These are phyloP conservation scores for Microbotryum violaceum DNA, from an alignment of 1,284 basidiomycete species.

Conservation along the genomic window DNA sequence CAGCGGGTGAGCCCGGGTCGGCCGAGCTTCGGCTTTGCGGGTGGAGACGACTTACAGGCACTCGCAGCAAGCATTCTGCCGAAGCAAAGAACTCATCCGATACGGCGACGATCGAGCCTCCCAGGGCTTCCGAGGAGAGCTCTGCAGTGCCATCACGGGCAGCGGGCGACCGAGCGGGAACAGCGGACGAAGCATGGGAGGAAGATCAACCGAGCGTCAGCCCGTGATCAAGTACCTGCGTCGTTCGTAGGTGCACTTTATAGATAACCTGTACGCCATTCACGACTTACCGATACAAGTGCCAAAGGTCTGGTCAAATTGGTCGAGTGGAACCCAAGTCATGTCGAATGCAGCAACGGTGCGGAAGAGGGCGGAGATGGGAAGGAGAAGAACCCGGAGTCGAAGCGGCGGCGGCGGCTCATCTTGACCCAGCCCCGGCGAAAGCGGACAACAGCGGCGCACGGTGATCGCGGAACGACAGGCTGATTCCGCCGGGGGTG, in stretches of 20 bases:
- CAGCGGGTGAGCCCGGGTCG: neutral
- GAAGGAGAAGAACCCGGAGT: too few relatives aligned
- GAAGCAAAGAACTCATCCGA: conserved; percentile 97
- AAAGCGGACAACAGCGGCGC: too few relatives aligned
- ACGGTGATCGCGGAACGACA: too few relatives aligned
- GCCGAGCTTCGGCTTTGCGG: neutral
- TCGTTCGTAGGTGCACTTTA: neutral
- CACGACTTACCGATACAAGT: conserved; percentile 53
- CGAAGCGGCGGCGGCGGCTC: too few relatives aligned
- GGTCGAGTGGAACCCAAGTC: conserved; percentile 46
- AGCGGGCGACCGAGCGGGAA: conserved; percentile 1
- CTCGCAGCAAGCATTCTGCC: conserved; percentile 72
- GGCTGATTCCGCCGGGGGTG: too few relatives aligned
- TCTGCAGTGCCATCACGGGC: conserved; percentile 46
- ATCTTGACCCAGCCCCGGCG: too few relatives aligned
- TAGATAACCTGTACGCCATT: too few relatives aligned
- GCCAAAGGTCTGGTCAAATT: conserved; percentile 53
- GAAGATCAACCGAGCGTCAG: neutral
- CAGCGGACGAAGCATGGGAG: conserved; percentile 1
- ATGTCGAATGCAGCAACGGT: too few relatives aligned
- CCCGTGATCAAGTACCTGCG: too few relatives aligned
- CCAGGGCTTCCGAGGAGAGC: conserved; percentile 78
- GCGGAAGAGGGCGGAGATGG: too few relatives aligned
- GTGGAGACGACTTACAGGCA: conserved; percentile 52
- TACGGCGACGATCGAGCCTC: conserved; percentile 63